Conservation (phyloP, 306 rosid species). For the Urtica urens region DNA sequence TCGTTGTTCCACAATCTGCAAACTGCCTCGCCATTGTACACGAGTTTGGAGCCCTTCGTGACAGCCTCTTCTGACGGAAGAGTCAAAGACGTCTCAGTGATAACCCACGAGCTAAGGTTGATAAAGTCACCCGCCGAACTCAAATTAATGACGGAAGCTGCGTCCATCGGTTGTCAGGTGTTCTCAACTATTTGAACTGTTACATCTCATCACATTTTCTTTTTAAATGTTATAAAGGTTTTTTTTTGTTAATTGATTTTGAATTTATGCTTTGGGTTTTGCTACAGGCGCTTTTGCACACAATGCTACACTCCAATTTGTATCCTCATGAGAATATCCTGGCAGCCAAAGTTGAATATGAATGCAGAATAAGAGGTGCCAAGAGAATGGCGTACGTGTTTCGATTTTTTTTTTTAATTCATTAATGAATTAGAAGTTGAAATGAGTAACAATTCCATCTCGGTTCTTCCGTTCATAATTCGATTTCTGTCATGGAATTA, state of each 20-base stretch:
- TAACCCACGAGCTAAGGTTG: constrained; percentile 65
- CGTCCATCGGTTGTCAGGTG: constrained; percentile 94
- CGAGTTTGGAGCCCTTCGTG: constrained; percentile 52
- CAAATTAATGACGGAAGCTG: constrained; percentile 78
- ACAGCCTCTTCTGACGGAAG: constrained; percentile 34
- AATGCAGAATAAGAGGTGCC: constrained; percentile 91
- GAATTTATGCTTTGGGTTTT: constrained; percentile 15
- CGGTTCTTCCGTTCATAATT: too few relatives aligned
- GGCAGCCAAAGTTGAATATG: constrained; percentile 85
- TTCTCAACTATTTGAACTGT: constrained; percentile 9
- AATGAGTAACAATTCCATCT: too few relatives aligned
- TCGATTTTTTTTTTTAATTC: too few relatives aligned
- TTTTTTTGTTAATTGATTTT: neutral
- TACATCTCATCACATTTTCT: neutral
- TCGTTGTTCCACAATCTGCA: constrained; percentile 64
- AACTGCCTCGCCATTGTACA: constrained; percentile 57
- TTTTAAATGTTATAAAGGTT: neutral
- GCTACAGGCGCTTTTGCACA: constrained; percentile 74
- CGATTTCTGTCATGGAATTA: too few relatives aligned
- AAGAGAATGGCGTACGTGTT: constrained; percentile 77
- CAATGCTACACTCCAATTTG: constrained; percentile 70
- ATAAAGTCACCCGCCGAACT: constrained; percentile 86
- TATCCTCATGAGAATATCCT: constrained; percentile 61
- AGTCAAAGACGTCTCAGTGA: constrained; percentile 41
- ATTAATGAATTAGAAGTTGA: too few relatives aligned